A percentile compares a stretch with the other conserved stretches of the same genome.
Conservation (phyloP, 1,284 basidiomycete genomes). For the Puccinia horiana region DNA sequence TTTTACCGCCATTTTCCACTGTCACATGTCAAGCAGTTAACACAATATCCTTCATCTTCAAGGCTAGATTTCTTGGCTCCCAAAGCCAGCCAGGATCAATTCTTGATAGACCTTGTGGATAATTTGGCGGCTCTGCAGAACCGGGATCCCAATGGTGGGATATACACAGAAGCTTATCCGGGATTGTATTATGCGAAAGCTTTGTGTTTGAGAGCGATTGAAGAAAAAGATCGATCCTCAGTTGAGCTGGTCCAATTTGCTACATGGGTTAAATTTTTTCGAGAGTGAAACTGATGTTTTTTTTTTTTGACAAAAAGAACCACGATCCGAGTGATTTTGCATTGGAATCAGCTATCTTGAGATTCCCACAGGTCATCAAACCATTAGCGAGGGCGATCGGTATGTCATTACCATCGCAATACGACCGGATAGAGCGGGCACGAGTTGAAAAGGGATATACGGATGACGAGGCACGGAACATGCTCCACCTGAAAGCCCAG, state of each 20-base stretch:
- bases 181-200: slow-evolving; percentile 40
- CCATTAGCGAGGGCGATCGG: slow-evolving; percentile 81
- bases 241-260: neutral
- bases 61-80: slow-evolving; percentile 71
- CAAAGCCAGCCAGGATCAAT: slow-evolving; percentile 69
- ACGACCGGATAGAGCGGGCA: slow-evolving; percentile 65
- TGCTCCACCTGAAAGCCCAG: slow-evolving; percentile 70
- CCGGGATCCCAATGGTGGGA: slow-evolving; percentile 22
- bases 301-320: slow-evolving; percentile 58
- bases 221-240: slow-evolving; percentile 11
- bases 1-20: no score
- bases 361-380: slow-evolving; percentile 76
- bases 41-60: neutral
- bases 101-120: slow-evolving; percentile 21
- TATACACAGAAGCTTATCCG: slow-evolving; percentile 33
- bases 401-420: slow-evolving; percentile 65
- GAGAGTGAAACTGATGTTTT: neutral
- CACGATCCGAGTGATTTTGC: slow-evolving; percentile 68
- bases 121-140: slow-evolving; percentile 30
- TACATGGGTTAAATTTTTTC: neutral
- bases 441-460: slow-evolving; percentile 69
- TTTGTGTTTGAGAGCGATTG: slow-evolving; percentile 30
- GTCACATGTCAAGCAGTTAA: no score
- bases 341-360: slow-evolving; percentile 70
- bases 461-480: slow-evolving; percentile 51